These are phyloP conservation scores for Obba rivulosa DNA, from an alignment of 768 basidiomycete species.

Conservation along the genomic window DNA sequence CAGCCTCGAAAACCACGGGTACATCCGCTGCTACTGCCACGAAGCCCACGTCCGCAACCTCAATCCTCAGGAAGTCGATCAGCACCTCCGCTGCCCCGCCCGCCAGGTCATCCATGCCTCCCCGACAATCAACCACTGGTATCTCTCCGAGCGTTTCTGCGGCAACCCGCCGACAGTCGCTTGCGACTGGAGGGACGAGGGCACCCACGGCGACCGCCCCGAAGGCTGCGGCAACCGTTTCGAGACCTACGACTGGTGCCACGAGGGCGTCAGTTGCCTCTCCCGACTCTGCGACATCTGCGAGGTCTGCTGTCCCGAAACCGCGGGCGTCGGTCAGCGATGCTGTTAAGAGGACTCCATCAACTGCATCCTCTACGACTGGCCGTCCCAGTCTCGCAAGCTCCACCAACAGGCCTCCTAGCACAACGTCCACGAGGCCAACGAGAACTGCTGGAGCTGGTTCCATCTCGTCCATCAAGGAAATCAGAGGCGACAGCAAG, in stretches of 20 bases:
- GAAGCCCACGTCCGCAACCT: slow-evolving; percentile 29
- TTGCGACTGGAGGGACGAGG: slow-evolving; percentile 16
- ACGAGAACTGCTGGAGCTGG: slow-evolving; percentile 43
- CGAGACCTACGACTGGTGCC: slow-evolving; percentile 13
- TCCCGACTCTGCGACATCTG: slow-evolving; percentile 12
- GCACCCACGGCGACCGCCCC: slow-evolving; percentile 8
- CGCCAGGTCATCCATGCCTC: slow-evolving; percentile 31
- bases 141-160: slow-evolving; percentile 20
- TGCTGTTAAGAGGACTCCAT: slow-evolving; percentile 47
- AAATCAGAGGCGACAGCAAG: slow-evolving; percentile 59
- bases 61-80: slow-evolving; percentile 35
- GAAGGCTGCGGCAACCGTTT: slow-evolving; percentile 12
- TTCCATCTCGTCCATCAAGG: slow-evolving; percentile 73
- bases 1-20: slow-evolving; percentile 35
- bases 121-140: slow-evolving; percentile 19
- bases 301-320: slow-evolving; percentile 29
- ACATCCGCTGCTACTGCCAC: slow-evolving; percentile 26
- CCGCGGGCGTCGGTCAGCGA: slow-evolving; percentile 70
- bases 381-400: slow-evolving; percentile 22
- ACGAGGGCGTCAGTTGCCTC: slow-evolving; percentile 11
- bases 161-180: slow-evolving; percentile 15
- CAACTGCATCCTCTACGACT: slow-evolving; percentile 31
- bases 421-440: slow-evolving; percentile 30
- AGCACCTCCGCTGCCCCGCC: slow-evolving; percentile 31
- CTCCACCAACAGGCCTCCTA: slow-evolving; percentile 31